Conservation (phyloP, 2,329 filamentous ascomycete genomes). For the Penicillium sp. region DNA sequence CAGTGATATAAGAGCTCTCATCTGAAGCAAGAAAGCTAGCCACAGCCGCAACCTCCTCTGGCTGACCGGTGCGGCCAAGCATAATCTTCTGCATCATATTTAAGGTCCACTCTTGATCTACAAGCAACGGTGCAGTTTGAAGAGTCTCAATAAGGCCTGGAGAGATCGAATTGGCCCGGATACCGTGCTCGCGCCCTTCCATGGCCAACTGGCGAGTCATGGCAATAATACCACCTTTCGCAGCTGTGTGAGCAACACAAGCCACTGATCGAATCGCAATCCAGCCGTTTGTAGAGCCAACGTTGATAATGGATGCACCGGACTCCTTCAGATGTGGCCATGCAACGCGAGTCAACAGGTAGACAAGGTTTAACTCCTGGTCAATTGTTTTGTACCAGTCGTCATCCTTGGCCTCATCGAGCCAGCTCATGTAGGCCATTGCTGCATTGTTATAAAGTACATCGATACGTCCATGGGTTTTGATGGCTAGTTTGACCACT, state of each 20-base stretch:
- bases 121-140: background rate
- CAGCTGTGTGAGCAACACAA: background rate
- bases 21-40: constrained; percentile 6
- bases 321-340: background rate
- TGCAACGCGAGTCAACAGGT: background rate
- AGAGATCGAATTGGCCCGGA: constrained; percentile 3
- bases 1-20: constrained; percentile 4
- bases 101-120: background rate
- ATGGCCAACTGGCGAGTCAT: constrained; percentile 7
- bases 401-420: background rate
- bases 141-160: background rate
- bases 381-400: constrained; percentile 3
- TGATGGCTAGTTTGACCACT: background rate
- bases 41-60: background rate
- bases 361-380: constrained; percentile 1
- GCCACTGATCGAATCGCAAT: background rate
- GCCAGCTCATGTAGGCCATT: background rate
- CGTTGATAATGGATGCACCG: constrained; percentile 1
- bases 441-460: background rate
- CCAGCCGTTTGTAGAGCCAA: constrained; percentile 1
- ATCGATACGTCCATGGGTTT: constrained; percentile 1
- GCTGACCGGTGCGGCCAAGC: background rate
- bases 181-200: constrained; percentile 1
- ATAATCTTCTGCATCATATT: background rate
- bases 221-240: constrained; percentile 5